A percentile compares a stretch with the other conserved stretches of the same genome.
phyloP scores from a whole-genome alignment of 345 rosid species.

The Hypericum perforatum region DNA sequence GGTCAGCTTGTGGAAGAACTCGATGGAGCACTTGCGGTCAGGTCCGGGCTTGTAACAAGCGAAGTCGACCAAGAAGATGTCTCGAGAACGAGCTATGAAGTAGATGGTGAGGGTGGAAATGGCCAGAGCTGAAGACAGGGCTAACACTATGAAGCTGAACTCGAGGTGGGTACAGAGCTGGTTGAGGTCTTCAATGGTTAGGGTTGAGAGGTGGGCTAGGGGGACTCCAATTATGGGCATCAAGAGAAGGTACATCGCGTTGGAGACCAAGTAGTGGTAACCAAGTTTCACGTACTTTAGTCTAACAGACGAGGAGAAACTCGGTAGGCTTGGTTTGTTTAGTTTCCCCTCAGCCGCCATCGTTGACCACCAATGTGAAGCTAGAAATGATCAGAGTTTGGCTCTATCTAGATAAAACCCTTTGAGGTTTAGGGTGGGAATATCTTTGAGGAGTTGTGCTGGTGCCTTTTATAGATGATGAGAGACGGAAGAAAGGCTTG shows the following conservation, averaged over 20 bases:
- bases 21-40: neutral
- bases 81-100: slow-evolving; percentile 4
- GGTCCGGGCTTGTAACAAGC: slow-evolving; percentile 18
- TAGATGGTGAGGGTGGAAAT: neutral
- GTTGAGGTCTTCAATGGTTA: neutral
- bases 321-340: neutral
- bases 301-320: neutral
- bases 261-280: slow-evolving; percentile 6
- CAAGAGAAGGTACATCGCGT: slow-evolving; percentile 11
- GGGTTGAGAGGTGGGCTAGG: neutral
- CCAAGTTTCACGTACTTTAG: slow-evolving; percentile 6
- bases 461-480: no score
- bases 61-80: slow-evolving; percentile 15
- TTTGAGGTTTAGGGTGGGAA: no score
- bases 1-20: slow-evolving; percentile 2
- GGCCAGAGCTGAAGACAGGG: neutral
- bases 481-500: no score
- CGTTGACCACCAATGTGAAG: no score
- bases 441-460: no score
- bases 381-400: no score
- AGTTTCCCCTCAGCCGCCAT: no score
- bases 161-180: neutral
- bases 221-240: neutral
- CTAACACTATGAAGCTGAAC: neutral
- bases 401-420: no score